Base-by-base conservation (phyloP, 306 rosid species). In the Vicia faba region DNA sequence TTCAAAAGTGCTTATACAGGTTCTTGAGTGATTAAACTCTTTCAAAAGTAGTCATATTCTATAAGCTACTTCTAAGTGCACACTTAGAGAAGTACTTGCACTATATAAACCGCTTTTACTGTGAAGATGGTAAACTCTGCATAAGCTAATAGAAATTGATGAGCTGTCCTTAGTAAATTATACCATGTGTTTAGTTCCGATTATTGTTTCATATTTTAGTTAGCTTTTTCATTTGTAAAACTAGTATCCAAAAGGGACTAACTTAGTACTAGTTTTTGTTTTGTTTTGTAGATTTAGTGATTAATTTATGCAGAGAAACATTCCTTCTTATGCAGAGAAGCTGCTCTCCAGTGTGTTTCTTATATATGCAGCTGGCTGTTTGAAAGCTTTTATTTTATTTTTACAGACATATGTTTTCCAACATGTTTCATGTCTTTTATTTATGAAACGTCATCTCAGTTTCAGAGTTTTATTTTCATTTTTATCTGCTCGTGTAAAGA, bases 211-310 rank as follows among this genome's bases (percentile, higher is more conserved):
- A 19, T 45, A 8, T 14, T 28, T 64, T 11, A 16, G 48, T 13
- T 58, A 45, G n/a, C n/a, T n/a, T 5, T 44, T 44, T 26, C 11
- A 29, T 43, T 45, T 41, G 18, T 40, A 20, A 16, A 53, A 19
- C 14, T n/a, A 12, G 26, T 54, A 68, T 31, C 51, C 51, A 16
- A 7, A 57, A 26, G 9, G 55, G 41, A n/a, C 43, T 15, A 46
- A 50, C n/a, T 36, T 49, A 31, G 38, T 33, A 7, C 8, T 71
- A 49, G n/a, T 35, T 50, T 61, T n/a, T n/a, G n/a, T 50, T 15
- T 71, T 25, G 14, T 38, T 51, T 50, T 51, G 36, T 40, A 14
- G 18, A 7, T 49, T 71, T 61, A 25, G 23, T 40, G 28, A 49
- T 38, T 53, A 54, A 1, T 3, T 40, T 16, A 35, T 25, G 29